These are phyloP conservation scores for Cryptococcus neoformans DNA, from an alignment of 1,284 basidiomycete species.

Conservation along the genomic window DNA sequence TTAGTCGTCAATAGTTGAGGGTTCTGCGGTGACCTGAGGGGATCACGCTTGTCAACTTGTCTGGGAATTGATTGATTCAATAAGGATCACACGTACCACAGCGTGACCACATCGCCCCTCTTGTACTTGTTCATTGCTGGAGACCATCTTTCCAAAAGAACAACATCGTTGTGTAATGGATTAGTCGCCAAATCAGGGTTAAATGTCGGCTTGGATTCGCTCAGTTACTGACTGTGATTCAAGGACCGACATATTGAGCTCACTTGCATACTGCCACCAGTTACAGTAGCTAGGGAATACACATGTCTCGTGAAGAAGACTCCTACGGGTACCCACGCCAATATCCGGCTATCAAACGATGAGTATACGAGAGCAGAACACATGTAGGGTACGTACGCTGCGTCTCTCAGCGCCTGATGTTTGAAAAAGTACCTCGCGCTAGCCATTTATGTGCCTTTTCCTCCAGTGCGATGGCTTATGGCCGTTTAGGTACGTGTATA, in stretches of 20 bases:
- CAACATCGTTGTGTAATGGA: slow-evolving; percentile 51
- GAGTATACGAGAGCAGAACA: not conserved
- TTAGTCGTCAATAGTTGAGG: slow-evolving; percentile 54
- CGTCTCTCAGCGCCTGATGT: slow-evolving; percentile 10
- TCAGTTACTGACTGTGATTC: not conserved
- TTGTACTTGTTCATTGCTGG: slow-evolving; percentile 37
- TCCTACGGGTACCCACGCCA: slow-evolving; percentile 54
- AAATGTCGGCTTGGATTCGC: slow-evolving; percentile 44
- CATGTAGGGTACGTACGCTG: slow-evolving; percentile 5
- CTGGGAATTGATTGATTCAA: not conserved
- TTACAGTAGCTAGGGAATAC: slow-evolving; percentile 51
- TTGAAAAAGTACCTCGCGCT: slow-evolving; percentile 14
- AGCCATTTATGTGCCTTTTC: slow-evolving; percentile 1
- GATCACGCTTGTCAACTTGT: not conserved
- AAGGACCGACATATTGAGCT: slow-evolving; percentile 3
- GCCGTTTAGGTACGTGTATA: no score
- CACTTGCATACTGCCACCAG: slow-evolving; percentile 52
- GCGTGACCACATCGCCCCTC: slow-evolving; percentile 54
- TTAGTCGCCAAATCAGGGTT: slow-evolving; percentile 48
- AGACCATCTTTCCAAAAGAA: slow-evolving; percentile 53
- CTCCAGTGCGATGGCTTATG: no score
- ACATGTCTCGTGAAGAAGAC: slow-evolving; percentile 52
- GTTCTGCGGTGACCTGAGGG: slow-evolving; percentile 51
- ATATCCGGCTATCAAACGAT: slow-evolving; percentile 25
- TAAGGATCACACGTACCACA: slow-evolving; percentile 40